phyloP scores from a whole-genome alignment of 2,329 filamentous ascomycete genomes.

The Colletotrichum scovillei region DNA sequence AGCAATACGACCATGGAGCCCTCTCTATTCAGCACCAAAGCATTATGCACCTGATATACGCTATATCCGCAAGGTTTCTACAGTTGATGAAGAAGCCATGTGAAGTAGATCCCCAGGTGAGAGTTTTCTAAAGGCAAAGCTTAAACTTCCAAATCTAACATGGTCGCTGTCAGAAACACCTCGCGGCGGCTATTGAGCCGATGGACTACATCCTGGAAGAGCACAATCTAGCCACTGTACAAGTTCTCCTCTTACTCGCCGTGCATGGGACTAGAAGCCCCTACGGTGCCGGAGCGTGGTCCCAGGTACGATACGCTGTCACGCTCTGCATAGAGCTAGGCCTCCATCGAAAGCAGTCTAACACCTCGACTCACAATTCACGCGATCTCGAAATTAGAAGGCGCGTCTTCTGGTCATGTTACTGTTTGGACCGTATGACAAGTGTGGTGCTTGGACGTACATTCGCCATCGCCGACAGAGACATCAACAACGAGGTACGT shows the following conservation, averaged over 20 bases:
- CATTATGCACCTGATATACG: slow-evolving; percentile 42
- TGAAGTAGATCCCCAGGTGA: slow-evolving; percentile 40
- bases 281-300: slow-evolving; percentile 49
- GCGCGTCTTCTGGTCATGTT: slow-evolving; percentile 48
- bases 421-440: slow-evolving; percentile 47
- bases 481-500: slow-evolving; percentile 45
- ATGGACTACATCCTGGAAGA: slow-evolving; percentile 47
- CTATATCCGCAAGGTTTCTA: slow-evolving; percentile 41
- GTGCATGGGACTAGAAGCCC: slow-evolving; percentile 48
- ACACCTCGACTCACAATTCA: background rate
- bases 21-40: slow-evolving; percentile 40
- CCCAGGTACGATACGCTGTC: slow-evolving; percentile 45
- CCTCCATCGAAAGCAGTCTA: slow-evolving; percentile 40
- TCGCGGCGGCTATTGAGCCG: slow-evolving; percentile 43
- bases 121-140: background rate
- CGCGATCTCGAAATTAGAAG: slow-evolving; percentile 42
- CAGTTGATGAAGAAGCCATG: slow-evolving; percentile 41
- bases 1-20: slow-evolving; percentile 35
- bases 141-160: background rate
- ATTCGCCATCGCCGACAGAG: slow-evolving; percentile 48
- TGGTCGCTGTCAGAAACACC: slow-evolving; percentile 36
- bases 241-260: slow-evolving; percentile 46
- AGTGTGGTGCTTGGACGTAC: slow-evolving; percentile 47
- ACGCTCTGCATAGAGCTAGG: slow-evolving; percentile 46
- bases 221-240: slow-evolving; percentile 46